Conservation (phyloP, 768 basidiomycete species). For the Boletus barrowsii region DNA sequence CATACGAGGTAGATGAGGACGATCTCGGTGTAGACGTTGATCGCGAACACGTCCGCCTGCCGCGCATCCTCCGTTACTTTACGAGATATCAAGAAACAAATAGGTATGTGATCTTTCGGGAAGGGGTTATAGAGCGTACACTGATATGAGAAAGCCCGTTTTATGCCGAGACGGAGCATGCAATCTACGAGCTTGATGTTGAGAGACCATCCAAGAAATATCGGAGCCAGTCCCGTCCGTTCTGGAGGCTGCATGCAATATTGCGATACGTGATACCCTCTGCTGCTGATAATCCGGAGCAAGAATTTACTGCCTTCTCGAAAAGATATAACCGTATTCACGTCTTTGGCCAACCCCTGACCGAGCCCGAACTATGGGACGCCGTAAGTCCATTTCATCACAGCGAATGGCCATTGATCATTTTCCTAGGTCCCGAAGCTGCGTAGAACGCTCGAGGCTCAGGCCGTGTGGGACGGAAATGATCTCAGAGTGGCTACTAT, state of each 20-base stretch:
- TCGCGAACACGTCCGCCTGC: conserved; percentile 43
- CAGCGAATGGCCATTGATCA: background rate
- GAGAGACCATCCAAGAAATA: conserved; percentile 45
- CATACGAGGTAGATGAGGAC: conserved; percentile 52
- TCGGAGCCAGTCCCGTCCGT: conserved; percentile 38
- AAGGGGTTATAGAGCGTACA: background rate
- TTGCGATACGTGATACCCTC: conserved; percentile 46
- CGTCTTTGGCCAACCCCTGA: conserved; percentile 17
- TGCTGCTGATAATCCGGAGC: conserved; percentile 21
- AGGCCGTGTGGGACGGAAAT: conserved; percentile 19
- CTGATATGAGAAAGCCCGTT: conserved; percentile 45
- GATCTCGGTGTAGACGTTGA: conserved; percentile 34
- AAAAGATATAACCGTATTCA: conserved; percentile 23
- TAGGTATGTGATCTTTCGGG: conserved; percentile 42
- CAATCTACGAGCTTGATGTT: conserved; percentile 56
- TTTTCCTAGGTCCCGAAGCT: conserved; percentile 20
- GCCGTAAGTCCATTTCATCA: conserved; percentile 12
- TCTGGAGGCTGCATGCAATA: conserved; percentile 49
- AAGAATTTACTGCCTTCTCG: conserved; percentile 36
- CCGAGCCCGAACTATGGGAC: conserved; percentile 28
- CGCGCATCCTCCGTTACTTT: conserved; percentile 44
- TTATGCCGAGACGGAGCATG: conserved; percentile 60
- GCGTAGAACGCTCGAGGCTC: conserved; percentile 18
- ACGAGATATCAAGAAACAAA: conserved; percentile 49
- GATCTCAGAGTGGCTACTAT: conserved; percentile 16